Evolutionary conservation across 176 grass and related monocot species (phyloP).

Genomic region (Alloteropsis semialata): DNA sequence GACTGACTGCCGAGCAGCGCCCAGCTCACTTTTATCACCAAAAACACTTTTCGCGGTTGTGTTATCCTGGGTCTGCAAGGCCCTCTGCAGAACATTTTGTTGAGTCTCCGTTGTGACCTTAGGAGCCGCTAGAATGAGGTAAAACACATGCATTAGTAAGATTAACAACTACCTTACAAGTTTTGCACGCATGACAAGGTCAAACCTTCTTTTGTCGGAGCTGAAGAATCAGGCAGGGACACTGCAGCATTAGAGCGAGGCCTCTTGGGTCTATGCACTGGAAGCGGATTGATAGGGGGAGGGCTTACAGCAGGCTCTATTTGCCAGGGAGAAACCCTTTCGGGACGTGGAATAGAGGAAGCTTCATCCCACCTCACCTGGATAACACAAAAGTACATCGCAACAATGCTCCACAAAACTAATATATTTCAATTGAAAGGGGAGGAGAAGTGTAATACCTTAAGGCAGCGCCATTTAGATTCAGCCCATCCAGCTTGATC

Average conservation of each 20-base stretch:
- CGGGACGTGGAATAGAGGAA: constrained; percentile 78
- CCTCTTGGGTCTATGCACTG: constrained; percentile 66
- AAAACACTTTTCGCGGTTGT: constrained; percentile 36
- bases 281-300: constrained; percentile 62
- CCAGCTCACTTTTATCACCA: constrained; percentile 29
- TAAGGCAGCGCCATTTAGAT: constrained; percentile 89
- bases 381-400: constrained; percentile 1
- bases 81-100: constrained; percentile 39
- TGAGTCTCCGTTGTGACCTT: constrained; percentile 51
- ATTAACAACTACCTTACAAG: not conserved
- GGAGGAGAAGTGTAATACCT: constrained; percentile 38
- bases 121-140: constrained; percentile 25
- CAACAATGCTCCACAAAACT: constrained; percentile 16
- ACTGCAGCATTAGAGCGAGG: constrained; percentile 42
- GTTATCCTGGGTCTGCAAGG: constrained; percentile 69
- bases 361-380: constrained; percentile 95
- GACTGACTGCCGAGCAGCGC: constrained; percentile 37
- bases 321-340: constrained; percentile 98
- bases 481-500: constrained; percentile 71
- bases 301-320: constrained; percentile 74
- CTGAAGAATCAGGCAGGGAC: constrained; percentile 52
- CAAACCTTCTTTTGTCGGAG: constrained; percentile 79
- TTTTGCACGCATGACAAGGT: constrained; percentile 6
- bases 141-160: constrained; percentile 22
- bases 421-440: not conserved